These are phyloP conservation scores for Cyathus striatus DNA, from an alignment of 768 basidiomycete species.

Conservation along the genomic window DNA sequence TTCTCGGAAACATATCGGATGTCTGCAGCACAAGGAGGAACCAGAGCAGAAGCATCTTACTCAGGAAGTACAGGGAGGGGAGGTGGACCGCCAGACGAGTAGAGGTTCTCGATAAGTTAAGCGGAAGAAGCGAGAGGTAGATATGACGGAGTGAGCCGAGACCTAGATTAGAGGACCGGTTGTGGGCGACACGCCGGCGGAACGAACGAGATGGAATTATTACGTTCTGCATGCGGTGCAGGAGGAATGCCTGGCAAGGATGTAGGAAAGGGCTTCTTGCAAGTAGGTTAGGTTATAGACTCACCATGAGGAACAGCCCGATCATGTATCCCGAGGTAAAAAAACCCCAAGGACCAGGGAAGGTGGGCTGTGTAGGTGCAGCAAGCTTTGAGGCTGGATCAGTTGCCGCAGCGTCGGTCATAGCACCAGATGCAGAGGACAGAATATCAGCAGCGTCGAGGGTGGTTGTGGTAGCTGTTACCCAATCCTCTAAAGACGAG, in stretches of 20 bases:
- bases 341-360: conserved; percentile 69
- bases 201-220: conserved; percentile 57
- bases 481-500: not conserved
- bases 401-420: not conserved
- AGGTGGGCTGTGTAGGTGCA: conserved; percentile 7
- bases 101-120: conserved; percentile 56
- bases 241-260: conserved; percentile 49
- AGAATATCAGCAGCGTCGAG: not conserved
- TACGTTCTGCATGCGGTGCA: conserved; percentile 76
- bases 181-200: conserved; percentile 15
- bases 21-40: conserved; percentile 54
- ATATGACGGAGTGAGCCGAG: conserved; percentile 17
- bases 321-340: conserved; percentile 70
- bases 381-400: not conserved
- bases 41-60: conserved; percentile 55
- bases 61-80: conserved; percentile 60
- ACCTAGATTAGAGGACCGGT: conserved; percentile 10
- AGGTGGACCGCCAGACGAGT: conserved; percentile 56
- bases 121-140: conserved; percentile 46
- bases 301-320: conserved; percentile 62
- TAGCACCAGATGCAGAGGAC: not conserved
- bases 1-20: conserved; percentile 32
- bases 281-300: conserved; percentile 9
- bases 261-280: not conserved
- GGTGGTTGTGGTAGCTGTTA: not conserved